Conservation (phyloP, 2,329 filamentous ascomycete species). For the Fusarium penzigii region DNA sequence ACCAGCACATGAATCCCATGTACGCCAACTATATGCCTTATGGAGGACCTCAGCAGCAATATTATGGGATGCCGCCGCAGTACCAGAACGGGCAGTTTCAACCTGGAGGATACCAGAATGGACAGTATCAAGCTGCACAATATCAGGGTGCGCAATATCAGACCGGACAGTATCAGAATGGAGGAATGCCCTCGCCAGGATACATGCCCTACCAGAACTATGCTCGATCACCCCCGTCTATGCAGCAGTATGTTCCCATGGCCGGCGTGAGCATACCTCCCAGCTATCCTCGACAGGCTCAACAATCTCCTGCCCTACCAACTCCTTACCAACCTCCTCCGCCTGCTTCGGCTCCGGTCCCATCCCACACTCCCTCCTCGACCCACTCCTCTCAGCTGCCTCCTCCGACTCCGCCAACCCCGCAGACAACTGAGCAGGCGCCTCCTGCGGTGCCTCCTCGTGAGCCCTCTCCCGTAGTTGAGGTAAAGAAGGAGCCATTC, state of each 20-base stretch:
- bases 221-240: conserved; percentile 50
- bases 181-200: conserved; percentile 43
- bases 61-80: conserved; percentile 59
- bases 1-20: conserved; percentile 48
- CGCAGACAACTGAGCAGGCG: conserved; percentile 39
- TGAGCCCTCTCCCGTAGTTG: conserved; percentile 28
- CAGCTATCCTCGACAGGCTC: conserved; percentile 50
- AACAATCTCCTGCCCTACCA: conserved; percentile 55
- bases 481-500: conserved; percentile 38
- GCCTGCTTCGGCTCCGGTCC: conserved; percentile 43
- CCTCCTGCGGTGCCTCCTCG: conserved; percentile 25
- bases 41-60: conserved; percentile 36
- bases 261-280: conserved; percentile 46
- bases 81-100: conserved; percentile 41
- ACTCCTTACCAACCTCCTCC: conserved; percentile 57
- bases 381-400: conserved; percentile 48
- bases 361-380: conserved; percentile 55
- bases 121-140: conserved; percentile 35
- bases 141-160: conserved; percentile 42
- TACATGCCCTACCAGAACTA: conserved; percentile 48
- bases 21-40: conserved; percentile 56
- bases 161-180: conserved; percentile 25
- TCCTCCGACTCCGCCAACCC: conserved; percentile 49
- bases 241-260: conserved; percentile 57
- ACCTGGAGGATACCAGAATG: conserved; percentile 10